Evolutionary conservation across 164 flowering plant species (phyloP).

Genomic region (Litsea cubeba): DNA sequence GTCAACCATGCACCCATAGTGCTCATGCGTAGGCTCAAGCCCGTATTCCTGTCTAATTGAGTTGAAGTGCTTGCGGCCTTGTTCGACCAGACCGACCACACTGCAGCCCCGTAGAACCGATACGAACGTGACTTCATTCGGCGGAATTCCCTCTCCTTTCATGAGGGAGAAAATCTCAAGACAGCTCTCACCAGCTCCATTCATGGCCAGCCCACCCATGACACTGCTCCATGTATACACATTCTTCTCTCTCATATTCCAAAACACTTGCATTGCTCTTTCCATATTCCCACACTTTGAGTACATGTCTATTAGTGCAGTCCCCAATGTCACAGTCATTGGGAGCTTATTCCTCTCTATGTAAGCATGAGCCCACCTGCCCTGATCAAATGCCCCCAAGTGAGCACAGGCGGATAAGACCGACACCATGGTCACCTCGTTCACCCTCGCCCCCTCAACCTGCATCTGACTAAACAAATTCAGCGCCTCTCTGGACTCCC

Average conservation of each 20-base stretch:
- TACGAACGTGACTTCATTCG: slow-evolving; percentile 47
- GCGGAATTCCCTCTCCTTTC: slow-evolving; percentile 37
- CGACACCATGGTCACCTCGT: slow-evolving; percentile 45
- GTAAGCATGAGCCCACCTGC: slow-evolving; percentile 52
- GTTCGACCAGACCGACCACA: slow-evolving; percentile 46
- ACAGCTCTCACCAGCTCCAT: slow-evolving; percentile 44
- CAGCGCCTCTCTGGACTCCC: slow-evolving; percentile 41
- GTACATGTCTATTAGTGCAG: slow-evolving; percentile 54
- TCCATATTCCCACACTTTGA: slow-evolving; percentile 40
- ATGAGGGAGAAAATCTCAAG: slow-evolving; percentile 44
- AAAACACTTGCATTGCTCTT: slow-evolving; percentile 55
- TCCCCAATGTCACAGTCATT: slow-evolving; percentile 43
- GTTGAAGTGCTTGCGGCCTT: slow-evolving; percentile 38
- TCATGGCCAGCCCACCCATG: slow-evolving; percentile 51
- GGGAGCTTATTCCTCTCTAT: slow-evolving; percentile 30
- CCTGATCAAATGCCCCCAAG: slow-evolving; percentile 54
- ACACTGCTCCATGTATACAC: slow-evolving; percentile 53
- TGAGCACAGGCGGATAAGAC: slow-evolving; percentile 52
- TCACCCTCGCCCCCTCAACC: slow-evolving; percentile 35
- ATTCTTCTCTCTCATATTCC: slow-evolving; percentile 47
- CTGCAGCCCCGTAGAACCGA: slow-evolving; percentile 46
- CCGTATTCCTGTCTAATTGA: slow-evolving; percentile 34
- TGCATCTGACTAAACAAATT: slow-evolving; percentile 42
- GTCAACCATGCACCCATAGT: slow-evolving; percentile 63
- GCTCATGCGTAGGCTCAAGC: slow-evolving; percentile 48